Percentiles rank a stretch among this genome's conserved stretches.
phyloP scores from a whole-genome alignment of 768 basidiomycete species.

The Hysterangium stoloniferum region DNA sequence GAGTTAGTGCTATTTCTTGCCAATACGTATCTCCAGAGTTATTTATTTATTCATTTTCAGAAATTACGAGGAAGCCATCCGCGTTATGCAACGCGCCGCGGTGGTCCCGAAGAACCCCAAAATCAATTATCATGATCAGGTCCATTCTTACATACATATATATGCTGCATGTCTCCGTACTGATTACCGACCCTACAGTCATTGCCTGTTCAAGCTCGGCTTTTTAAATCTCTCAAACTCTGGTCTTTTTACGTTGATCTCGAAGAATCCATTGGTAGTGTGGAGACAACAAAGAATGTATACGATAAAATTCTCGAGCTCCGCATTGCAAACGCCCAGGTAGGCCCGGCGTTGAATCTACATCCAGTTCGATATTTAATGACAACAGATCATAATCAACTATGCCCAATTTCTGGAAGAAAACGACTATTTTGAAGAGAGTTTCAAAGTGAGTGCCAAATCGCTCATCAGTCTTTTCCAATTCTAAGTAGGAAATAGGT shows the following conservation, averaged over 20 bases:
- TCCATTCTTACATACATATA: constrained; percentile 30
- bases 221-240: constrained; percentile 96
- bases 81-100: constrained; percentile 95
- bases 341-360: constrained; percentile 10
- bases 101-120: constrained; percentile 85
- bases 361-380: neutral
- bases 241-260: constrained; percentile 99
- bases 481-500: constrained; percentile 38
- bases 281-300: constrained; percentile 84
- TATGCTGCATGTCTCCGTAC: constrained; percentile 1
- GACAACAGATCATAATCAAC: constrained; percentile 69
- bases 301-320: constrained; percentile 97
- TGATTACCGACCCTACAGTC: constrained; percentile 39
- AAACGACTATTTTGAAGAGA: constrained; percentile 97
- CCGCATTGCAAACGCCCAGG: constrained; percentile 94
- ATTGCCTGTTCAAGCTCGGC: constrained; percentile 75
- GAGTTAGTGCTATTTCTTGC: constrained; percentile 52
- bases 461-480: neutral
- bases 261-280: constrained; percentile 93
- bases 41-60: constrained; percentile 34
- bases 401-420: constrained; percentile 96
- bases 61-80: constrained; percentile 92
- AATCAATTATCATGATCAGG: constrained; percentile 93
- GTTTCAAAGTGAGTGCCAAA: constrained; percentile 68
- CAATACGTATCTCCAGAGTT: constrained; percentile 1